These are phyloP conservation scores for Colletotrichum tropicale DNA, from an alignment of 2,329 filamentous ascomycete species.

Conservation along the genomic window DNA sequence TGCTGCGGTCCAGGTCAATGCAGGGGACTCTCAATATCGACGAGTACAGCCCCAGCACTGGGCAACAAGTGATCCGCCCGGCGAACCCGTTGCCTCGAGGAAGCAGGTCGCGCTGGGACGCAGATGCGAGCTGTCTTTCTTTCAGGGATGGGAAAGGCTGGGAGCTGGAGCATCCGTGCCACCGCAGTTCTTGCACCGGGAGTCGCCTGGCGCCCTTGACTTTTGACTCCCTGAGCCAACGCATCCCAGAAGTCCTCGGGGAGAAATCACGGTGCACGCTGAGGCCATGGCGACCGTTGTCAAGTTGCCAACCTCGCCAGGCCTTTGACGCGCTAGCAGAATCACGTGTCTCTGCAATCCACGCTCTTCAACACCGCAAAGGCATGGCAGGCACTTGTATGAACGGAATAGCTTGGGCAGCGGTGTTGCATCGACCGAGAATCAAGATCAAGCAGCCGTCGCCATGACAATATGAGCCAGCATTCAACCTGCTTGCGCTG, in stretches of 20 bases:
- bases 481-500: background rate
- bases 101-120: background rate
- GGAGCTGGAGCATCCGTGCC: slow-evolving; percentile 8
- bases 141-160: slow-evolving; percentile 3
- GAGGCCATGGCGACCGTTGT: background rate
- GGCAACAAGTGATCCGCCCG: background rate
- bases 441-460: background rate
- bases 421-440: background rate
- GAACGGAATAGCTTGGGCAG: background rate
- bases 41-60: slow-evolving; percentile 1
- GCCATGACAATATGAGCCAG: background rate
- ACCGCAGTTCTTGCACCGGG: background rate
- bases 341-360: background rate
- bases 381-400: background rate
- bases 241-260: background rate
- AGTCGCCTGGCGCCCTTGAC: background rate
- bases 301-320: background rate
- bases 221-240: background rate
- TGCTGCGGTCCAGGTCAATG: background rate
- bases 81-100: background rate
- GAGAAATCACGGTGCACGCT: background rate
- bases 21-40: background rate
- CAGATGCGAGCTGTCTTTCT: background rate
- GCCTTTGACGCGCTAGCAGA: background rate
- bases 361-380: background rate